Base-by-base conservation (phyloP, 2,329 filamentous ascomycete species). In the Penicillium sclerotiorum region DNA sequence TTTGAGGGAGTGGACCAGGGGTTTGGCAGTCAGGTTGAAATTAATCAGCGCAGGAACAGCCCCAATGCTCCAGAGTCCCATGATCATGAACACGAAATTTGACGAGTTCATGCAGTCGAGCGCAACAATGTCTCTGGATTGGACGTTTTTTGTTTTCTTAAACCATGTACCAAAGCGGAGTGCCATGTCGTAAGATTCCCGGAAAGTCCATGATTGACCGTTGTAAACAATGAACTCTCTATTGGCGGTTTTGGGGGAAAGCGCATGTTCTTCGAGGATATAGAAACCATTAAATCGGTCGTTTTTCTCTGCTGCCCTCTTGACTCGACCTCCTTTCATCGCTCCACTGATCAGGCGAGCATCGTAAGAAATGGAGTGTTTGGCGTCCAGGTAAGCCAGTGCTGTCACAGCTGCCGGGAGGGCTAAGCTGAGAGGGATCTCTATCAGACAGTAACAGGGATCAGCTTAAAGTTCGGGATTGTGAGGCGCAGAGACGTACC, bases 1-100 rank as follows among this genome's bases (percentile, higher is more conserved):
- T 56, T 79, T 81, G 37, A 95, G 77, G 58, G 88, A 93, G 70
- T 96, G 90, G 3, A 82, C 69, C 53, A 96, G 75, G 0, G 89
- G 79, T 22, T 86, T 82, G 11, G 85, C 86, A 0, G 81, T 79
- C 41, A 95, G 74, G 65, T 94, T 94, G 72, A 92, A 93, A 71
- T 96, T 96, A 73, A 95, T 87, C 60, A 94, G 90, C 0, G 90
- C 90, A 0, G 90, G 90, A 48, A 85, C 85, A 0, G 88, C 90
- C 9, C 91, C 91, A 50, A 95, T 84, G 23, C 86, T 84, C 90
- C 90, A 95, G 25, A 95, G 72, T 0, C 86, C 90, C 47, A 92
- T 76, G 79, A 86, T 83, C 8, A 95, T 55, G 65, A 92, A 89
- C 22, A 93, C 63, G 62, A 90, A 93, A 3, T 80, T 79, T n/a